Conservation (phyloP, 495 filamentous ascomycete species). For the Trypethelium eluteriae region DNA sequence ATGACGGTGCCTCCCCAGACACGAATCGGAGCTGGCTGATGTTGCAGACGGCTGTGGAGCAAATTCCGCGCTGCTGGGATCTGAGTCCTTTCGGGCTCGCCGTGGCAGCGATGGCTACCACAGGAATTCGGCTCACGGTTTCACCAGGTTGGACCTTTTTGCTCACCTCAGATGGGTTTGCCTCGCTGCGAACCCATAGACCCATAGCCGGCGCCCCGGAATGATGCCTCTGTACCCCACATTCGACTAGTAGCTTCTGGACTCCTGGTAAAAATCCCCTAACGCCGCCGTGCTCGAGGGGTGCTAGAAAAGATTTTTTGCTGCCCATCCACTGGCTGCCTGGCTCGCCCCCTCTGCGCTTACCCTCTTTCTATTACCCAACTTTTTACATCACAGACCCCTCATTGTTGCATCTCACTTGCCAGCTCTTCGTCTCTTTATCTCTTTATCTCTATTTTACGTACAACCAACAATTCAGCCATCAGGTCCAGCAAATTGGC, state of each 20-base stretch:
- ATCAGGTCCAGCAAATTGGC: constrained; percentile 15
- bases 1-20: neutral
- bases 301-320: neutral
- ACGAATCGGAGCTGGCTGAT: neutral
- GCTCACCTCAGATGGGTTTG: neutral
- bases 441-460: constrained; percentile 20
- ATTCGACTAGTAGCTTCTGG: constrained; percentile 5
- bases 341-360: constrained; percentile 2
- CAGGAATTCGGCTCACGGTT: neutral
- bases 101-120: no score
- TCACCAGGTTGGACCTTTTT: neutral
- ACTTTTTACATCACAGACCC: constrained; percentile 33
- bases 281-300: neutral
- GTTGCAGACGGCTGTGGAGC: neutral
- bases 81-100: neutral
- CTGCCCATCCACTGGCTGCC: neutral
- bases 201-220: neutral
- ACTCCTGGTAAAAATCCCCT: neutral
- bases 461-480: constrained; percentile 23
- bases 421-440: constrained; percentile 28
- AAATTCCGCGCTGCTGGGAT: neutral
- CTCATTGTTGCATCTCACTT: constrained; percentile 36
- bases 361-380: constrained; percentile 36
- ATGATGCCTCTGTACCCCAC: neutral
- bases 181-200: neutral